These are phyloP conservation scores for Fusarium beomiforme DNA, from an alignment of 2,329 filamentous ascomycete species.

Conservation along the genomic window DNA sequence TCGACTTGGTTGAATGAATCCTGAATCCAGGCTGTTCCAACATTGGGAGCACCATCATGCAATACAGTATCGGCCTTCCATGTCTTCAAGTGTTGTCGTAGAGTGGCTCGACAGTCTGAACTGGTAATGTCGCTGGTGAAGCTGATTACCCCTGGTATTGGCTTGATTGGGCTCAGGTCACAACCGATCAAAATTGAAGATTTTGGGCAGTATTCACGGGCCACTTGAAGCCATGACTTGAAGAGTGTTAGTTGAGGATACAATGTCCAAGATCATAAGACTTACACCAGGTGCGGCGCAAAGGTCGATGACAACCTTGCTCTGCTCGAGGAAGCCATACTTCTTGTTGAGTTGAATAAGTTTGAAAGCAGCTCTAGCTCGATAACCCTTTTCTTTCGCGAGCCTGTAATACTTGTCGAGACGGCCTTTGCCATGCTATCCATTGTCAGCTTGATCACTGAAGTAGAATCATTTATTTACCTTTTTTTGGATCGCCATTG, in stretches of 20 bases:
- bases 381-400: slow-evolving; percentile 97
- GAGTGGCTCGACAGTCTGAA: slow-evolving; percentile 91
- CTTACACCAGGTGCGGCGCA: slow-evolving; percentile 93
- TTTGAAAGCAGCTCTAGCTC: slow-evolving; percentile 96
- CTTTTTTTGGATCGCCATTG: slow-evolving; percentile 95
- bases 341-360: slow-evolving; percentile 98
- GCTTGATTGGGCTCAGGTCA: slow-evolving; percentile 93
- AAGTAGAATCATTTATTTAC: fast-evolving
- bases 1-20: slow-evolving; percentile 98
- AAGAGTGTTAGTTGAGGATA: slow-evolving; percentile 40
- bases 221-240: slow-evolving; percentile 96
- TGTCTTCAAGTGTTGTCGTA: slow-evolving; percentile 89
- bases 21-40: slow-evolving; percentile 97
- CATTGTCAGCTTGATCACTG: fast-evolving
- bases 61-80: slow-evolving; percentile 97
- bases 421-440: slow-evolving; percentile 92
- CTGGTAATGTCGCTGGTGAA: slow-evolving; percentile 99
- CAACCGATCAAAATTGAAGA: slow-evolving; percentile 94
- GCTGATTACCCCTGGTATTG: slow-evolving; percentile 91
- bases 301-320: slow-evolving; percentile 94
- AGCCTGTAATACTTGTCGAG: slow-evolving; percentile 99
- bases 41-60: slow-evolving; percentile 97
- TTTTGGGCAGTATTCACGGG: too few relatives aligned
- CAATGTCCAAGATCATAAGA: not conserved
- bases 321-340: slow-evolving; percentile 97